Conservation (phyloP, 805 yeast genomes). For the Suhomyces sp. region DNA sequence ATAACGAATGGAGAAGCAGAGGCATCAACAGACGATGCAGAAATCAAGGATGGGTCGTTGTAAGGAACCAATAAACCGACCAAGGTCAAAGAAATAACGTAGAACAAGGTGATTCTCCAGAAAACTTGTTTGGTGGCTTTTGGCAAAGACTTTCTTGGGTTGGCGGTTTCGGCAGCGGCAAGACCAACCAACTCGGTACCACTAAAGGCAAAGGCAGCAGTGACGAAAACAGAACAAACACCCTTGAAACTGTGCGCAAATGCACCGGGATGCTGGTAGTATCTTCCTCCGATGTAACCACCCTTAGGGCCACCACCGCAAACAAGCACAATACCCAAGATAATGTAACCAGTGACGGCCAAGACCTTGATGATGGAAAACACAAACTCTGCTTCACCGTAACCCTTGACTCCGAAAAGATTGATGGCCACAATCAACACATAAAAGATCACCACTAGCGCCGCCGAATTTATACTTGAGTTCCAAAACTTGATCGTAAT, state of each 20-base stretch:
- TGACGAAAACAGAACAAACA: conserved; percentile 66
- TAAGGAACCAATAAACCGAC: conserved; percentile 73
- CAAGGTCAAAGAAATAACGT: conserved; percentile 53
- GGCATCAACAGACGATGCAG: conserved; percentile 51
- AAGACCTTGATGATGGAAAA: conserved; percentile 64
- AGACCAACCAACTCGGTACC: conserved; percentile 74
- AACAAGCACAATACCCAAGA: conserved; percentile 50
- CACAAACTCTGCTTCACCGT: conserved; percentile 62
- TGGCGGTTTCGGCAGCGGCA: conserved; percentile 72
- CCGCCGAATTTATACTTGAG: conserved; percentile 47
- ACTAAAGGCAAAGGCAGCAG: conserved; percentile 74
- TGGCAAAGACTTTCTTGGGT: conserved; percentile 67
- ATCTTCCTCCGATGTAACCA: conserved; percentile 53
- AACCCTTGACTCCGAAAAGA: conserved; percentile 53
- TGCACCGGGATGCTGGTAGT: conserved; percentile 68
- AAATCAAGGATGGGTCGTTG: conserved; percentile 47
- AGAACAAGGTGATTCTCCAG: conserved; percentile 75
- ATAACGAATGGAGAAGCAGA: conserved; percentile 74
- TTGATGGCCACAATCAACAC: conserved; percentile 47
- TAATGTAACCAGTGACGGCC: conserved; percentile 57
- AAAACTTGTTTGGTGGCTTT: conserved; percentile 77
- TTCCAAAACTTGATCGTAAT: conserved; percentile 56
- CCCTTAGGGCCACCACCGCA: conserved; percentile 57
- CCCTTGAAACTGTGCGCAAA: conserved; percentile 67
- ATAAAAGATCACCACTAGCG: conserved; percentile 57